phyloP scores from a whole-genome alignment of 345 rosid species.

The Aurinia saxatilis region DNA sequence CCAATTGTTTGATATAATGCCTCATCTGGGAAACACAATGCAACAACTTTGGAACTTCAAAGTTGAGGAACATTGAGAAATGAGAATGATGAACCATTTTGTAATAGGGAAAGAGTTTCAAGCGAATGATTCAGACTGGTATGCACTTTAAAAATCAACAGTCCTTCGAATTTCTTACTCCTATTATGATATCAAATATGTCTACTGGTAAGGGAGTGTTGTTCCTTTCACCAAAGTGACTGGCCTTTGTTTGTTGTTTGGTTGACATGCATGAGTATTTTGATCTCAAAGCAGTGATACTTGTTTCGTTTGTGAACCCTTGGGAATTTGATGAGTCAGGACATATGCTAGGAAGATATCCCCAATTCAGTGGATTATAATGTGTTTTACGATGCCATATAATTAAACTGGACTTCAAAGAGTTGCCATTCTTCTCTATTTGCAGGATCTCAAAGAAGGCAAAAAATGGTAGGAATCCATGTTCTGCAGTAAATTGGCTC shows the following conservation, averaged over 20 bases:
- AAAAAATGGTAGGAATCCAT: conserved; percentile 13
- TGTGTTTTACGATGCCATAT: background rate
- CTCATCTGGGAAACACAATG: no score
- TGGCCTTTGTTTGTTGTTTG: background rate
- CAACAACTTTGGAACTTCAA: no score
- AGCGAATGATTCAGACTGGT: conserved; percentile 61
- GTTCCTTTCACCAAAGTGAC: background rate
- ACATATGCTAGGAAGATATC: no score
- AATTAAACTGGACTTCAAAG: background rate
- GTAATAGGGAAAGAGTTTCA: conserved; percentile 69
- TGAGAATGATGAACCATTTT: no score
- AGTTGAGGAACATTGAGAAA: no score
- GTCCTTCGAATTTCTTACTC: background rate
- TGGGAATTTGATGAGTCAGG: conserved; percentile 30
- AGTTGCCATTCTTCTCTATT: conserved; percentile 1
- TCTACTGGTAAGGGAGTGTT: background rate
- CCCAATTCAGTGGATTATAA: background rate
- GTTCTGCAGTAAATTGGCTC: conserved; percentile 65
- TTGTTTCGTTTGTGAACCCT: conserved; percentile 29
- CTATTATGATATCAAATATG: background rate
- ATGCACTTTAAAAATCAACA: conserved; percentile 26
- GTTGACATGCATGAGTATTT: background rate
- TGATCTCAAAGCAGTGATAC: conserved; percentile 35
- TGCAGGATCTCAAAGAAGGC: conserved; percentile 31
- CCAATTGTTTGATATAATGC: no score